Percentiles rank a stretch among this genome's conserved stretches.
phyloP scores from a whole-genome alignment of 2,329 filamentous ascomycete species.

The Monosporascus sp. region DNA sequence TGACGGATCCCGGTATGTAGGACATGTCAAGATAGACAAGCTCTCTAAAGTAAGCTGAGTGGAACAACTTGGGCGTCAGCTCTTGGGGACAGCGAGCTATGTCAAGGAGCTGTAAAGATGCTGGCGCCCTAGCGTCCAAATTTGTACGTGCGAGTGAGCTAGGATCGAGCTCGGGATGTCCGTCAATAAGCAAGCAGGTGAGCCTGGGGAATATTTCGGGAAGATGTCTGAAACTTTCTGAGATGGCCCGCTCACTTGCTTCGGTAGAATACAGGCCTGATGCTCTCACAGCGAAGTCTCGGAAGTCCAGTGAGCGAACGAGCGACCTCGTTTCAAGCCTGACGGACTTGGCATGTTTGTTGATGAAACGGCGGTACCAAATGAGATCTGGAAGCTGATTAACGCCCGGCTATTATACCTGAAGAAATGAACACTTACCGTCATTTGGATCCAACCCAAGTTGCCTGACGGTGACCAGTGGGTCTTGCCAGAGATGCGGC shows the following conservation, averaged over 20 bases:
- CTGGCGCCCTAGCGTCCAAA: conserved; percentile 1
- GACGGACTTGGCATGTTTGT: conserved; percentile 29
- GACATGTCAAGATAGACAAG: conserved; percentile 52
- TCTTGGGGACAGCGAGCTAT: conserved; percentile 35
- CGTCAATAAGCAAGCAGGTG: conserved; percentile 43
- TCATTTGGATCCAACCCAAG: conserved; percentile 39
- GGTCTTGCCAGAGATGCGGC: conserved; percentile 48
- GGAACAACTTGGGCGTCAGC: conserved; percentile 37
- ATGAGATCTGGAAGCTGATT: conserved; percentile 34
- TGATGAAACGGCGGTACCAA: conserved; percentile 46
- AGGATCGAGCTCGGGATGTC: conserved; percentile 40
- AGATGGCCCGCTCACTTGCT: conserved; percentile 30
- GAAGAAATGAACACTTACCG: conserved; percentile 29
- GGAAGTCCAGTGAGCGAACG: conserved; percentile 44
- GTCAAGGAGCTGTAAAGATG: conserved; percentile 38
- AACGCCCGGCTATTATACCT: no score
- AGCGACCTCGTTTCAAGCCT: conserved; percentile 36
- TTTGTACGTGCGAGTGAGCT: conserved; percentile 25
- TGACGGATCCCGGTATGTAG: conserved; percentile 40
- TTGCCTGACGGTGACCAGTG: conserved; percentile 34
- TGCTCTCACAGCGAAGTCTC: conserved; percentile 33
- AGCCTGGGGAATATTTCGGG: conserved; percentile 37
- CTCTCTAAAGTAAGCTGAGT: conserved; percentile 27
- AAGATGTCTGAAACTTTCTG: conserved; percentile 34
- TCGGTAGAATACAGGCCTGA: conserved; percentile 38